Conservation (phyloP, 495 filamentous ascomycete species). For the Podospora australis region DNA sequence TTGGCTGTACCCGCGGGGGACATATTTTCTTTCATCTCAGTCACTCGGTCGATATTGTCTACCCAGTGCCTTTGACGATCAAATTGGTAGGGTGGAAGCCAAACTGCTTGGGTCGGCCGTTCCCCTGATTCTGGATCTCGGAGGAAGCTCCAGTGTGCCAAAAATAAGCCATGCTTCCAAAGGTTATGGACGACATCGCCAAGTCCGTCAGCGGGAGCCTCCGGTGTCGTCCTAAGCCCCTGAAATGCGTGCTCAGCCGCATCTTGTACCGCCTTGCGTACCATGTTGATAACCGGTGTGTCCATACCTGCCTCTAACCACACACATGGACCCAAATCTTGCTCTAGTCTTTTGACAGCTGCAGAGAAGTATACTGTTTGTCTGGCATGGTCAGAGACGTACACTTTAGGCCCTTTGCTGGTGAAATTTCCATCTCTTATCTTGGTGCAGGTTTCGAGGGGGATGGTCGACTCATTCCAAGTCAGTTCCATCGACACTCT, state of each 20-base stretch:
- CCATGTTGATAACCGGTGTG: constrained; percentile 30
- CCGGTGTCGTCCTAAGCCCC: no score
- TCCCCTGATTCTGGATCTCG: no score
- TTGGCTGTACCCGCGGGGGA: background rate
- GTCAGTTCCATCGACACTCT: background rate
- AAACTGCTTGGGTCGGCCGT: no score
- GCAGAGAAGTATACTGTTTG: constrained; percentile 29
- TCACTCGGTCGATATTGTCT: background rate
- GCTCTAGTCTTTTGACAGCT: constrained; percentile 25
- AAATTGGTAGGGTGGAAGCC: background rate
- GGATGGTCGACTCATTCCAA: background rate
- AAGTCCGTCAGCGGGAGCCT: no score
- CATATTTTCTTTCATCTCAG: background rate
- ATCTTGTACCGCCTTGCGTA: no score
- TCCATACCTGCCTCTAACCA: constrained; percentile 35
- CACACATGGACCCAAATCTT: constrained; percentile 18
- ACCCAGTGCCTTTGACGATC: background rate
- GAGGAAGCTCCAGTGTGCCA: background rate
- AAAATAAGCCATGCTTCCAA: background rate
- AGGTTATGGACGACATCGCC: background rate
- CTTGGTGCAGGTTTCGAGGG: background rate
- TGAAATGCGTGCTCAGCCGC: background rate
- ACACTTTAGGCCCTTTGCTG: constrained; percentile 5
- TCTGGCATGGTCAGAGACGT: constrained; percentile 24
- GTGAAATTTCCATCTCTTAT: constrained; percentile 16